Base-by-base conservation (phyloP, 208 protist species). In the Trichomonas vaginalis region DNA sequence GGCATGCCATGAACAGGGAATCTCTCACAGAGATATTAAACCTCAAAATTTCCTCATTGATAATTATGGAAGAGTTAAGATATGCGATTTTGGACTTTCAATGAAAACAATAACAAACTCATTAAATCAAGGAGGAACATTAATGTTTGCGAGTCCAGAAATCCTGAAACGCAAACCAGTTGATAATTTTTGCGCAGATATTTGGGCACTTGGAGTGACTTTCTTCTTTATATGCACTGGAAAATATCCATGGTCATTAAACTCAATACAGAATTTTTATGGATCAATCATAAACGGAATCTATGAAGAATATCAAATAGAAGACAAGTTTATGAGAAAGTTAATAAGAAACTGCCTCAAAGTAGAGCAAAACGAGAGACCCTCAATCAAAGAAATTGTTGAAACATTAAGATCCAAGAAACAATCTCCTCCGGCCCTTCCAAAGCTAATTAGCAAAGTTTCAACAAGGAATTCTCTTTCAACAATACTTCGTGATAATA, bases 21-120 rank as follows among this genome's bases (percentile, higher is more conserved):
- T 56, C 15, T 56, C 8, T 15, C 96, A 96, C 92, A 4, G 96
- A 21, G 96, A 96, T 88, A 48, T 96, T 15, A 96, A 96, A 62
- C 96, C 96, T 39, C 90, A 95, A 10, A 97, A 97, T 80, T 40
- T 97, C 35, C 83, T 97, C 15, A 35, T 97, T 9, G 86, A 87
- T 0, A 95, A 83, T 2, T 0, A 92, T 0, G 97, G 97, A 35
- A 35, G 9, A 92, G 95, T 97, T n/a, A 96, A 97, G 86, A 51
- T 97, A 3, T 96, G 95, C 12, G 97, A 97, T 95, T 97, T 97
- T 95, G 97, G 97, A 48, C 95, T 97, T 3, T 80, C 82, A 8
- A 56, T 21, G 3, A 23, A 35, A 35, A 17, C 62, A 80, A 80
- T n/a, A 37, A n/a, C 9, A 3, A 35, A 4, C 12, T 80, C 62